Base-by-base conservation (phyloP, 164 flowering plant genomes). In the Vitis riparia region DNA sequence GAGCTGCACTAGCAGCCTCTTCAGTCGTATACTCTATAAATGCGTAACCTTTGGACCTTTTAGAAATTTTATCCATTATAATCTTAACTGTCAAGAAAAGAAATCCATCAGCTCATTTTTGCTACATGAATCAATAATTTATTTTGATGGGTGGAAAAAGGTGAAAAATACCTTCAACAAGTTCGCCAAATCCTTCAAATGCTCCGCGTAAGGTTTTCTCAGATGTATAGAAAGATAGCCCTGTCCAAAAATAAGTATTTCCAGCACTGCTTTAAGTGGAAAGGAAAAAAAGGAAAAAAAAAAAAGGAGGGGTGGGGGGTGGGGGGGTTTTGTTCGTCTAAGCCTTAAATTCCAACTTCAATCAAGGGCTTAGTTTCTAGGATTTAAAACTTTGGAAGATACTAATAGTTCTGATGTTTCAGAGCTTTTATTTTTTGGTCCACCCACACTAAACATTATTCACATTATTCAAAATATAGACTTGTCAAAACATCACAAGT, bases 61-160 rank as follows among this genome's bases (percentile, higher is more conserved):
- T 94, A 6, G 99, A 94, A 64, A 94, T 91, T 81, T 91, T 92
- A 81, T 94, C 99, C 97, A 92, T 94, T 70, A 94, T 91, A 59
- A 94, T 80, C 77, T 87, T 92, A 57, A 88, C 99, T 94, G 88
- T 58, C 6, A 19, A 63, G 27, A 71, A 23, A 69, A 65, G 14
- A 6, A 68, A 8, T 64, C 16, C 16, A 67, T 59, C 9, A 59
- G 32, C 53, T 17, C 17, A 16, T 62, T 56, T 17, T 48, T 47
- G 23, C 59, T 29, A n/a, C 19, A 5, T 58, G 27, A 66, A 53
- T 9, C 11, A 9, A 51, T 14, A 53, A 48, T 9, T 23, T n/a
- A 27, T 7, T n/a, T 9, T 19, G 11, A 37, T 10, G 49, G 11
- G 10, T 2, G 9, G 15, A 44, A 70, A 65, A 51, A 6, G 12